Base-by-base conservation (phyloP, 176 grass and related monocot species). In the Cymbopogon citratus region DNA sequence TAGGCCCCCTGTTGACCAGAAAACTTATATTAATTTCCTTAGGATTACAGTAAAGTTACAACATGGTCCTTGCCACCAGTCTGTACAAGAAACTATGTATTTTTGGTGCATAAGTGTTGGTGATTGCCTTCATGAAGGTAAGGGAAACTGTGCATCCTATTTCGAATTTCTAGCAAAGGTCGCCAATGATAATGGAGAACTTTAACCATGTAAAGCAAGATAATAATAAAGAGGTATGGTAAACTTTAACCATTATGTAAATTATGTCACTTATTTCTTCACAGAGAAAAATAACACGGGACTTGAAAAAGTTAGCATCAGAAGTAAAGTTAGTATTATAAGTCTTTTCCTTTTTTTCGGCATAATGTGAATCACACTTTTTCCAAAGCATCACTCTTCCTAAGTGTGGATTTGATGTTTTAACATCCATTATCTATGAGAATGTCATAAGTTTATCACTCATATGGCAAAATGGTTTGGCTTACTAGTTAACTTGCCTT, bases 401-500 rank as follows among this genome's bases (percentile, higher is more conserved):
- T 71, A 73, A 49, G 25, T 29, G 43, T 4, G 14, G 43, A 7
- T 49, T 73, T 7, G 24, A 25, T 29, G 11, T 34, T n/a, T 65
- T 9, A 14, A 12, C 54, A 34, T 39, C 2, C 24, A 52, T 8
- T 39, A 0, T 27, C 33, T 72, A 65, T 36, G 60, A 25, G 5
- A 43, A 54, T 34, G 76, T 45, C 6, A 33, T 41, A 84, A 69
- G 35, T 69, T 68, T 26, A 80, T 74, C 6, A 8, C 8, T 62
- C 35, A 26, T 34, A 80, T 66, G 9, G 52, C 24, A 78, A 21
- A 67, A 45, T 69, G 33, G 28, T 45, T 62, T 59, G 80, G n/a
- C 13, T 48, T 83, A 74, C 12, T 76, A 79, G 54, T 46, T 66
- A 63, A 40, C 87, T 85, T 95, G 88, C 92, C 96, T 95, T 95